phyloP scores from a whole-genome alignment of 1,139 yeast genomes.

The Magnusiomyces ingens region DNA sequence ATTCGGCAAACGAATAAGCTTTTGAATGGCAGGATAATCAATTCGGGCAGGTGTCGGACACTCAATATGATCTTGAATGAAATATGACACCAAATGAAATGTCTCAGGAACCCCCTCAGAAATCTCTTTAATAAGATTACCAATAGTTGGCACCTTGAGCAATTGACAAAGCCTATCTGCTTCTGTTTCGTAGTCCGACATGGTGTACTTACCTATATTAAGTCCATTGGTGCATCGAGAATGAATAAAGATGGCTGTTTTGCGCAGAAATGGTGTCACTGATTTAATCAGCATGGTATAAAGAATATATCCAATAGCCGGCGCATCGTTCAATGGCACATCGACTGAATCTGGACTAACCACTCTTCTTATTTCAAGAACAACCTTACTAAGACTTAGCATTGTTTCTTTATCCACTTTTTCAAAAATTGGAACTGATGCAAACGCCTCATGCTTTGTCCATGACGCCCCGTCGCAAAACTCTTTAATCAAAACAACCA shows the following conservation, averaged over 20 bases:
- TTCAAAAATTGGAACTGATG: conserved; percentile 19
- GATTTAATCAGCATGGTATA: conserved; percentile 53
- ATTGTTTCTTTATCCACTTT: conserved; percentile 17
- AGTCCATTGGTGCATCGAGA: conserved; percentile 48
- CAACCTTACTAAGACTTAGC: conserved; percentile 16
- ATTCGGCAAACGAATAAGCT: conserved; percentile 55
- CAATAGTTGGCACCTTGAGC: conserved; percentile 42
- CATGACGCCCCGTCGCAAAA: conserved; percentile 19
- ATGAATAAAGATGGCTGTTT: conserved; percentile 53
- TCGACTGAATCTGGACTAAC: background rate
- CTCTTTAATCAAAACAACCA: conserved; percentile 18
- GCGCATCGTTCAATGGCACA: background rate
- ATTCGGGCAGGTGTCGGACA: conserved; percentile 23
- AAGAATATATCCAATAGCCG: conserved; percentile 29
- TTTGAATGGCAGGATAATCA: conserved; percentile 63
- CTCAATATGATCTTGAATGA: background rate
- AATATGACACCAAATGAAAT: background rate
- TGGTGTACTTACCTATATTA: background rate
- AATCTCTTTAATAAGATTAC: background rate
- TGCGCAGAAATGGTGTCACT: conserved; percentile 61
- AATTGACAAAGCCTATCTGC: conserved; percentile 51
- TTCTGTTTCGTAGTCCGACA: conserved; percentile 38
- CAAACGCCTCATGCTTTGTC: conserved; percentile 19
- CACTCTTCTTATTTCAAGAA: background rate
- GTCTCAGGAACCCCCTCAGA: background rate